Base-by-base conservation (phyloP, 2,329 filamentous ascomycete genomes). In the Didymella glomerata region DNA sequence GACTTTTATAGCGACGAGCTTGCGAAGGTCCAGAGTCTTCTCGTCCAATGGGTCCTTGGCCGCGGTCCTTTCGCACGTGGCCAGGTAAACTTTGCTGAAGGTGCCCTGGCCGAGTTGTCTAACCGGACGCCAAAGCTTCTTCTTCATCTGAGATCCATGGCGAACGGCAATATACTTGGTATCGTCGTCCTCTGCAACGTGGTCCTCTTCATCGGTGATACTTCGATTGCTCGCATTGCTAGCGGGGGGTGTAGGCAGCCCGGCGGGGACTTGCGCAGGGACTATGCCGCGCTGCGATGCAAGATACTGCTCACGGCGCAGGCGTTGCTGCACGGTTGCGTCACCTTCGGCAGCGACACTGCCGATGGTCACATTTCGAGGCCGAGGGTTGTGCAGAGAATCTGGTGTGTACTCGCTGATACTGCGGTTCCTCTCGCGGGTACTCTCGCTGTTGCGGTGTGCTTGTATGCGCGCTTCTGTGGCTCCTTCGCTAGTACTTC, bases 21-120 rank as follows among this genome's bases (percentile, higher is more conserved):
- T 91, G 71, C 89, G 90, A n/a, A 88, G 87, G 63, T 91, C 82
- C 47, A 87, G 82, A 60, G 74, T 63, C 40, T 78, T 73, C 73
- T 84, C 82, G 69, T 81, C 72, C 73, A 76, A 78, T 63, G 73
- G 78, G 73, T 67, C 74, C 64, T 65, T 77, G 69, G 68, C 71
- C 57, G 68, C 67, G 28, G 79, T 78, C 40, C 87, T 84, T 72
- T 96, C 88, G 69, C 90, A 92, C 11, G 93, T 96, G 4, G 93
- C 95, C 41, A 99, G 83, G 79, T 96, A 90, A 20, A 99, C 95
- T 71, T 91, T 91, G 75, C 93, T 97, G 76, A 99, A 99, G 0
- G 95, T 97, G 36, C 95, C 95, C 69, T 97, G 92, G 5, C 95
- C 95, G 6, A 99, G 84, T 64, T 89, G 81, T 58, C 91, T 89